Conservation (phyloP, 495 filamentous ascomycete genomes). For the Daldinia concentrica region DNA sequence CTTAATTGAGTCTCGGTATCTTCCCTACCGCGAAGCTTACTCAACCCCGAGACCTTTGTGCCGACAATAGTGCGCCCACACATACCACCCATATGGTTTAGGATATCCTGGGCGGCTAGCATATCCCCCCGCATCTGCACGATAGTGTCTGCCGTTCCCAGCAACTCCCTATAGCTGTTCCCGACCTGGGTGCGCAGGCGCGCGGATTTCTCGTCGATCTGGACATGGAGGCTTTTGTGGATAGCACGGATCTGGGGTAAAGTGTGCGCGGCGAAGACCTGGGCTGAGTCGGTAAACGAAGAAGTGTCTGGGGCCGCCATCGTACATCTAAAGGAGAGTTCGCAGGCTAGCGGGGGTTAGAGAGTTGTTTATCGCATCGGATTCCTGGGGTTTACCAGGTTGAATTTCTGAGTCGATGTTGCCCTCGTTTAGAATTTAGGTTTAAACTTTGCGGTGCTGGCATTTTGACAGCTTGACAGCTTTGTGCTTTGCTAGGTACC, state of each 20-base stretch:
- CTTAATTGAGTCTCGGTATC: conserved; percentile 32
- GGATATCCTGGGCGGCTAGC: conserved; percentile 71
- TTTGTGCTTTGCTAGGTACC: too few relatives aligned
- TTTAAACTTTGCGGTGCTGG: conserved; percentile 13
- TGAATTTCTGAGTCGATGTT: neutral
- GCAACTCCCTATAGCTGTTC: conserved; percentile 89
- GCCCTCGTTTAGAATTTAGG: neutral
- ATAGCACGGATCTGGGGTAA: conserved; percentile 71
- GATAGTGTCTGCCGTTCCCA: conserved; percentile 92
- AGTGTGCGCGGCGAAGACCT: conserved; percentile 78
- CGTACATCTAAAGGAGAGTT: neutral
- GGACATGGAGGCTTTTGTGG: conserved; percentile 62
- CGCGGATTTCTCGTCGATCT: conserved; percentile 81
- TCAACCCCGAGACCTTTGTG: conserved; percentile 70
- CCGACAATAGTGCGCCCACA: conserved; percentile 81
- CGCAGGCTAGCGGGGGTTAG: neutral
- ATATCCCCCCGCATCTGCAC: conserved; percentile 86
- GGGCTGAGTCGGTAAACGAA: conserved; percentile 69
- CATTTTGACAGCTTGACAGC: neutral
- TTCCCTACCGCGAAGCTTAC: conserved; percentile 55
- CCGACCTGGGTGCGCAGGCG: conserved; percentile 91
- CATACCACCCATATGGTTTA: conserved; percentile 75
- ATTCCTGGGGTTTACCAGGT: neutral
- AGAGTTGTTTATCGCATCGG: conserved; percentile 2
- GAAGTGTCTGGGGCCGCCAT: conserved; percentile 55